Conservation (phyloP, 1,284 basidiomycete species). For the Mixia osmundae region DNA sequence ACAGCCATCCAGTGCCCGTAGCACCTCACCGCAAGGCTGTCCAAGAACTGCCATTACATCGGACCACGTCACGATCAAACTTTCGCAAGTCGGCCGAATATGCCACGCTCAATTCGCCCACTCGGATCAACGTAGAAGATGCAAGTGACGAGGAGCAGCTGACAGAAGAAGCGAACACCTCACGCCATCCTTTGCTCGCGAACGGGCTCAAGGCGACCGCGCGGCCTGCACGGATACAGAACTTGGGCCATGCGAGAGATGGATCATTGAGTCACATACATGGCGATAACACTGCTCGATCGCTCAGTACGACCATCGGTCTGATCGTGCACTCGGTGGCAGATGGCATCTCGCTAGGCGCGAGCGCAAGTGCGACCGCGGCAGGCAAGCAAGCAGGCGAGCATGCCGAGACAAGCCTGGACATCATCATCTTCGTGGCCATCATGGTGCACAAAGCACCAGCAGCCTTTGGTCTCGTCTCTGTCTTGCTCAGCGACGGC, state of each 20-base stretch:
- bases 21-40: too few relatives aligned
- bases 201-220: too few relatives aligned
- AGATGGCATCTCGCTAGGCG: conserved; percentile 71
- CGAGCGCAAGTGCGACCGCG: conserved; percentile 23
- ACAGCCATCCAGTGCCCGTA: too few relatives aligned
- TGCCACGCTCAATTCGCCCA: too few relatives aligned
- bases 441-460: conserved; percentile 60
- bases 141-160: too few relatives aligned
- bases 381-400: background rate
- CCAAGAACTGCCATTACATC: too few relatives aligned
- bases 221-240: too few relatives aligned
- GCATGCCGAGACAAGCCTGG: conserved; percentile 26
- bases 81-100: too few relatives aligned
- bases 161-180: too few relatives aligned
- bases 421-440: conserved; percentile 62
- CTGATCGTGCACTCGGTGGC: conserved; percentile 62
- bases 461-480: conserved; percentile 15
- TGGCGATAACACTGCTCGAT: background rate
- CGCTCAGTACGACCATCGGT: conserved; percentile 52
- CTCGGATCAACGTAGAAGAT: too few relatives aligned
- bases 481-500: conserved; percentile 10
- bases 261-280: background rate
- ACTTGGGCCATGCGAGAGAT: conserved; percentile 1
- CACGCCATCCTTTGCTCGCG: too few relatives aligned
- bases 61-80: too few relatives aligned